Evolutionary conservation across 306 rosid genomes (phyloP), one percentile per base, ranked within the genome.

Genomic region (Arachis stenosperma): DNA sequence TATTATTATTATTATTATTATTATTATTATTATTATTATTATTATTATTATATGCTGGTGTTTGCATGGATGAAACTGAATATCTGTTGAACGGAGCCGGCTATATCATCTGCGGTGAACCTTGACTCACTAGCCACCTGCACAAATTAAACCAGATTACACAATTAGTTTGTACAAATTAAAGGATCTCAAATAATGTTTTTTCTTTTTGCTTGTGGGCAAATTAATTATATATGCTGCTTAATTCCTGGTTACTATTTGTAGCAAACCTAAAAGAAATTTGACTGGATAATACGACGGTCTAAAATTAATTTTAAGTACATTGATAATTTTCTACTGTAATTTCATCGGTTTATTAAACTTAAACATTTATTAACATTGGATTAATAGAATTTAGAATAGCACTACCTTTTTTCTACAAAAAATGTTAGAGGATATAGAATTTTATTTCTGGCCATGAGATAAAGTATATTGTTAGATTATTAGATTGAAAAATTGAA

Each of bases 51-150:
- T 74, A 87, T 69, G 84, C 55, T 74, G 37, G 84, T 84, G 89
- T 89, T 93, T 71, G 96, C 89, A 78, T 93, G 94, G 48, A 93
- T 91, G 60, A 93, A 93, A 77, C 87, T 75, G 63, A 93, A 90
- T 76, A 93, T 93, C 77, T 93, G 97, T 72, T 93, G 98, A 75
- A 93, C 91, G 22, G 97, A 93, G 60, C 76, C 84, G 22, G 98
- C 96, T 56, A 93, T 93, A 67, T 93, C 98, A 79, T 93, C 96
- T 1, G 97, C 97, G 0, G 84, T 86, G 73, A 91, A 93, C 80
- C 94, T 93, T 66, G 98, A 84, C 73, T 93, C 97, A 66, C 87
- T 77, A 22, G 83, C 93, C 67, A 93, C 87, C 98, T 93, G 82
- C 62, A 40, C 27, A 71, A 2, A 22, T 22, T 22, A 22, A 22